Evolutionary conservation across 257 asterid genomes (phyloP).

Genomic region (Coffea eugenioides): DNA sequence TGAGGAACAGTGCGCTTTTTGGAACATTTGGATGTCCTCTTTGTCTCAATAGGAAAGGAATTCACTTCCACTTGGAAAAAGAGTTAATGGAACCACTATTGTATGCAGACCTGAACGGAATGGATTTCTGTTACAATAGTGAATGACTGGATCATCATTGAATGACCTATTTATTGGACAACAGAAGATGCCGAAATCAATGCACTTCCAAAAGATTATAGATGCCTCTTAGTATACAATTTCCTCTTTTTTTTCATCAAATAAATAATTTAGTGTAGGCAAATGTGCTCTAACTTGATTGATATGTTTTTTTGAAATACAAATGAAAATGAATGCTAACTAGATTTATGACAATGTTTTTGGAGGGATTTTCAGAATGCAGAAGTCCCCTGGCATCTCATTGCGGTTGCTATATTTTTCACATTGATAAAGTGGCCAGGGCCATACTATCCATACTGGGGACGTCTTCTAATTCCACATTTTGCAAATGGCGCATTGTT

Average conservation of each 20-base stretch:
- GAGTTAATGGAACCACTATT: background rate
- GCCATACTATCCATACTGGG: conserved; percentile 95
- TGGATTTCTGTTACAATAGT: background rate
- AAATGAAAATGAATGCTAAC: background rate
- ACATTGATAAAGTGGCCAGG: conserved; percentile 77
- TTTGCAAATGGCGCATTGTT: conserved; percentile 78
- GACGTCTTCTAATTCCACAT: conserved; percentile 84
- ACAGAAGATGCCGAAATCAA: background rate
- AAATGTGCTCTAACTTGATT: background rate
- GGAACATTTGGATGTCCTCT: background rate
- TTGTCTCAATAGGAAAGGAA: background rate
- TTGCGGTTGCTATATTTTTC: conserved; percentile 50
- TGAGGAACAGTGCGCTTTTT: background rate
- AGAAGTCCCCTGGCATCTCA: conserved; percentile 90
- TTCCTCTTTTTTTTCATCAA: background rate
- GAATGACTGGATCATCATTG: background rate
- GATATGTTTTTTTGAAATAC: background rate
- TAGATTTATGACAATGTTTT: background rate
- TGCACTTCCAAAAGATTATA: background rate
- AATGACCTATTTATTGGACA: background rate
- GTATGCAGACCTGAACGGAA: background rate
- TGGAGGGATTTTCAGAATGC: conserved; percentile 48
- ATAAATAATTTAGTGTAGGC: background rate
- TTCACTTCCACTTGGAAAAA: background rate
- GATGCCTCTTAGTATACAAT: background rate